phyloP scores from a whole-genome alignment of 1,284 basidiomycete species.

The Phellopilus nigrolimitatus region DNA sequence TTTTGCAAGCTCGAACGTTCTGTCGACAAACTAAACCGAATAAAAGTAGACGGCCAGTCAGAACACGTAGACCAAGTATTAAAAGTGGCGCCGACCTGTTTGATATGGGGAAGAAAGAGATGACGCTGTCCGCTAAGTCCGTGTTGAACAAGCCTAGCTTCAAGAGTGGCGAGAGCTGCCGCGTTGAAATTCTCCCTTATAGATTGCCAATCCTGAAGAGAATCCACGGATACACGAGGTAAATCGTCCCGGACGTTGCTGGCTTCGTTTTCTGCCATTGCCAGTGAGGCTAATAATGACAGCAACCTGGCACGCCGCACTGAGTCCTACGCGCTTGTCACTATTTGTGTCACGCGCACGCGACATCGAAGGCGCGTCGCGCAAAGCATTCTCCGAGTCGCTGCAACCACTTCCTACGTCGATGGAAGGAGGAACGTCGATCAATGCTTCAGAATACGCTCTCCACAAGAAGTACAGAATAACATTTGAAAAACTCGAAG shows the following conservation, averaged over 20 bases:
- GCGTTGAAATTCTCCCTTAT: slow-evolving; percentile 47
- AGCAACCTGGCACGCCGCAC: background rate
- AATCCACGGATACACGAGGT: slow-evolving; percentile 59
- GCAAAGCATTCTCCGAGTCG: background rate
- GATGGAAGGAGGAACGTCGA: slow-evolving; percentile 10
- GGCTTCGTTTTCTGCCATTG: slow-evolving; percentile 10
- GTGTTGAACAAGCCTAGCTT: slow-evolving; percentile 37
- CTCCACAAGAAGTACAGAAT: background rate
- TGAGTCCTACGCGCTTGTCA: background rate
- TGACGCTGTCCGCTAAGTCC: slow-evolving; percentile 37
- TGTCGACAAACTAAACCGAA: slow-evolving; percentile 48
- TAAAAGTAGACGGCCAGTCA: background rate
- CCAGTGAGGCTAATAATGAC: too few species aligned
- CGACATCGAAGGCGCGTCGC: background rate
- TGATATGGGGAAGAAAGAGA: slow-evolving; percentile 41
- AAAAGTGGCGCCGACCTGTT: slow-evolving; percentile 38
- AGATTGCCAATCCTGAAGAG: slow-evolving; percentile 55
- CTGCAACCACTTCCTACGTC: background rate
- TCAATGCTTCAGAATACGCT: background rate
- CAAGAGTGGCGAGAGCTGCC: slow-evolving; percentile 40
- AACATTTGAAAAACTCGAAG: slow-evolving; percentile 11
- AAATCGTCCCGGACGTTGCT: slow-evolving; percentile 44
- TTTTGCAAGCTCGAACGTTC: slow-evolving; percentile 57
- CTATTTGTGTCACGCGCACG: background rate
- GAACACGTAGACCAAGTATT: background rate